Conservation (phyloP, 2,329 filamentous ascomycete genomes). For the Canariomyces notabilis region DNA sequence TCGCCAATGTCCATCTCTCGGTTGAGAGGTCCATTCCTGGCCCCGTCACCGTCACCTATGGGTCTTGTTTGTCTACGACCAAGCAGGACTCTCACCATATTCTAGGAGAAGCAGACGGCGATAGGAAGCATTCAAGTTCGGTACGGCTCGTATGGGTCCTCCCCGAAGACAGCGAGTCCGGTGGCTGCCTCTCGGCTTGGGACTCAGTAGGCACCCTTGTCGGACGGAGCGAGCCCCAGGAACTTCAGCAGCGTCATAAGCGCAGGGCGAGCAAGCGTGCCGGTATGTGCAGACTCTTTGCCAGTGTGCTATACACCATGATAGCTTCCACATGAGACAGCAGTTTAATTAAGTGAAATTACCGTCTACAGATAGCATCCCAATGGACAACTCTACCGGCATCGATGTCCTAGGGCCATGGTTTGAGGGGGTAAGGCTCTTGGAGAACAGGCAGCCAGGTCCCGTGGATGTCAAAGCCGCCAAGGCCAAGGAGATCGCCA, state of each 20-base stretch:
- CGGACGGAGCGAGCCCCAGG: slow-evolving; percentile 34
- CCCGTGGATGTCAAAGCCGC: slow-evolving; percentile 47
- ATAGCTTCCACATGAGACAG: not conserved
- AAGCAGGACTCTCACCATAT: slow-evolving; percentile 22
- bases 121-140: slow-evolving; percentile 7
- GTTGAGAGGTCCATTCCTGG: slow-evolving; percentile 25
- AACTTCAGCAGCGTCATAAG: slow-evolving; percentile 12
- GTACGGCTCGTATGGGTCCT: slow-evolving; percentile 32
- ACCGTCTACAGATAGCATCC: slow-evolving; percentile 25
- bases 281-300: slow-evolving; percentile 6
- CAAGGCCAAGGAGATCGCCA: slow-evolving; percentile 56
- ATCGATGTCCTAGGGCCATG: slow-evolving; percentile 50
- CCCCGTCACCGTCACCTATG: slow-evolving; percentile 31
- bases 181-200: slow-evolving; percentile 40
- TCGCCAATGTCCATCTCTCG: slow-evolving; percentile 31
- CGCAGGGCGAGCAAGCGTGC: slow-evolving; percentile 15
- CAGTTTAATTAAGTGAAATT: not conserved
- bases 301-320: not conserved
- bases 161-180: slow-evolving; percentile 28
- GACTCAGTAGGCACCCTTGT: slow-evolving; percentile 27
- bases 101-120: slow-evolving; percentile 13
- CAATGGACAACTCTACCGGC: slow-evolving; percentile 48
- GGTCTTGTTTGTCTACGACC: slow-evolving; percentile 26
- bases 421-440: slow-evolving; percentile 60
- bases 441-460: slow-evolving; percentile 49